Conservation (phyloP, 1,139 yeast genomes). For the Pichia terricola region DNA sequence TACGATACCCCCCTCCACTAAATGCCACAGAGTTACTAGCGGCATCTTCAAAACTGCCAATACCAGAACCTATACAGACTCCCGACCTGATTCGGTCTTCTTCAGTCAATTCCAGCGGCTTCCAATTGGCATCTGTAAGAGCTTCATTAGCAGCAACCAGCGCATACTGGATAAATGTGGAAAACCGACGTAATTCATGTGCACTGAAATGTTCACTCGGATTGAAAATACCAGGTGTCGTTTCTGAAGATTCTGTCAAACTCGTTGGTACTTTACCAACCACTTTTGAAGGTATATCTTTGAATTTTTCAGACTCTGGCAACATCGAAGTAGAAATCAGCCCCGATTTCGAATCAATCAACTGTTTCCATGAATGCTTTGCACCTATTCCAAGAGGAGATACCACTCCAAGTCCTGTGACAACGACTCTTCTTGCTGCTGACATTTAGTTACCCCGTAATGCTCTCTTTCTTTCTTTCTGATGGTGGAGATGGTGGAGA, state of each 20-base stretch:
- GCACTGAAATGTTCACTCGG: conserved; percentile 31
- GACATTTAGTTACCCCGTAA: conserved; percentile 2
- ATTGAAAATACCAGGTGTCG: conserved; percentile 3
- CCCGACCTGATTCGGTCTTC: conserved; percentile 41
- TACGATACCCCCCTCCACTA: conserved; percentile 48
- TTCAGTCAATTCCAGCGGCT: conserved; percentile 25
- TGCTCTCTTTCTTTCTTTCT: neutral
- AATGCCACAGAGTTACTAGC: conserved; percentile 50
- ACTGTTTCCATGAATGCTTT: conserved; percentile 40
- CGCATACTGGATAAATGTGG: conserved; percentile 72
- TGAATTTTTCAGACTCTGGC: conserved; percentile 40
- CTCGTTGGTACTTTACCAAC: conserved; percentile 70
- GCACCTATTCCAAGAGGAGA: conserved; percentile 80
- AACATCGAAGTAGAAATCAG: conserved; percentile 42
- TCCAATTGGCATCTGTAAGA: conserved; percentile 51
- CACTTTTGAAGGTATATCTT: conserved; percentile 62
- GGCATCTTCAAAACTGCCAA: conserved; percentile 77
- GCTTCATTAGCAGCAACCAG: conserved; percentile 75
- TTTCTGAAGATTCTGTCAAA: conserved; percentile 16
- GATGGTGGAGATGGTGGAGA: too few species aligned
- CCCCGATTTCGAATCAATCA: conserved; percentile 46
- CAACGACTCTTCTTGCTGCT: conserved; percentile 55
- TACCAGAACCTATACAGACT: conserved; percentile 86
- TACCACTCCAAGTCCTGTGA: conserved; percentile 82
- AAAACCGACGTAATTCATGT: conserved; percentile 49